Evolutionary conservation across 345 rosid genomes (phyloP).

Genomic region (Pistacia vera): DNA sequence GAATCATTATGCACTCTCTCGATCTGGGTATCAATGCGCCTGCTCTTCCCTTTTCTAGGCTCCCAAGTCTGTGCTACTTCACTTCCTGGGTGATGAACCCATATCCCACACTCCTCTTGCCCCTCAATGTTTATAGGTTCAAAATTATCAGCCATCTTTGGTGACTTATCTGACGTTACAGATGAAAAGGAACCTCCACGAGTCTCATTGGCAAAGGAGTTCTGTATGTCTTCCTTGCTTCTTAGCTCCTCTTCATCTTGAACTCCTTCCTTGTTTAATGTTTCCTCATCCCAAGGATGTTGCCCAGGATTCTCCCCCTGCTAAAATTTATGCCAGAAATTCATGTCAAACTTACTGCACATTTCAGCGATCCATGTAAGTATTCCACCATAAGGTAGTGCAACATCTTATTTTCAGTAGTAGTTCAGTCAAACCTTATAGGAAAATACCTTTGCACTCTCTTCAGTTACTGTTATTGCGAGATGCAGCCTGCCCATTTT

Average conservation of each 20-base stretch:
- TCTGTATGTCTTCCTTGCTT: slow-evolving; percentile 43
- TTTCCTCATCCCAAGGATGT: slow-evolving; percentile 33
- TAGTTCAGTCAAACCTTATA: not conserved
- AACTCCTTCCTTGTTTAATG: slow-evolving; percentile 40
- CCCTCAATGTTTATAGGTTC: slow-evolving; percentile 87
- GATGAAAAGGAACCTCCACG: slow-evolving; percentile 53
- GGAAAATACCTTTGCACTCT: slow-evolving; percentile 50
- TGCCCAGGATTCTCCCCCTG: slow-evolving; percentile 41
- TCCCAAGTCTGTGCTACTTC: slow-evolving; percentile 79
- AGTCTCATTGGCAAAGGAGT: slow-evolving; percentile 38
- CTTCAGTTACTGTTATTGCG: slow-evolving; percentile 68
- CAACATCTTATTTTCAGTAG: slow-evolving; percentile 1
- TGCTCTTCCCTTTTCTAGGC: slow-evolving; percentile 77
- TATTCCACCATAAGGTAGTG: not conserved
- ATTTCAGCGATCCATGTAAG: not conserved
- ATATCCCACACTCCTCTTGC: slow-evolving; percentile 69
- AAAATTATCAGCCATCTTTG: slow-evolving; percentile 52
- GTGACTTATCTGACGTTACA: slow-evolving; percentile 45
- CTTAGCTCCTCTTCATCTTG: slow-evolving; percentile 19
- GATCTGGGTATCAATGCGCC: slow-evolving; percentile 47
- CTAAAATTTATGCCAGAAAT: slow-evolving; percentile 17
- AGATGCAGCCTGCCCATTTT: slow-evolving; percentile 86
- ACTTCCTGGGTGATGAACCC: slow-evolving; percentile 88
- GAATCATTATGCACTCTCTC: slow-evolving; percentile 42
- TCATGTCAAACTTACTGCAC: slow-evolving; percentile 6